Evolutionary conservation across 208 protist genomes (phyloP), one percentile per base, ranked within the genome.

Genomic region (Trypanosoma melophagium): DNA sequence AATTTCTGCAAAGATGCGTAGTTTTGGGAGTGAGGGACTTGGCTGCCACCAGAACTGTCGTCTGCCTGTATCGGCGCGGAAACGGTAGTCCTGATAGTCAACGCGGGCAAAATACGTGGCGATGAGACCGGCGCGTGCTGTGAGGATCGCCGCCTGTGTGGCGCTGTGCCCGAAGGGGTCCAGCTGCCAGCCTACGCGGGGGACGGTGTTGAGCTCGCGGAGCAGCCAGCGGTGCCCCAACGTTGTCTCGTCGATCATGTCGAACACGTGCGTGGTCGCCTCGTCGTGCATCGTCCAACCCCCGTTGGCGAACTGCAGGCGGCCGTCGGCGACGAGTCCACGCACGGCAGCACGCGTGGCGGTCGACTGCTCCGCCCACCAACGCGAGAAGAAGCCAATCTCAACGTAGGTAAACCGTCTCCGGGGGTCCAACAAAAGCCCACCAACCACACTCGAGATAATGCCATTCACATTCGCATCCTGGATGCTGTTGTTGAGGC

Each of bases 401-500:
- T 92, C 86, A 51, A 90, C 83, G 22, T 81, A 86, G n/a, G 77
- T 88, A 60, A 92, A 92, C 49, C 69, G 85, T 35, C 86, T 69
- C 47, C 82, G 53, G 12, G 77, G 71, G 60, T 89, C 77, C 21
- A 51, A 14, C 51, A 69, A 21, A 9, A 86, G 79, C 21, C 38
- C 42, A 0, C 41, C 49, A 62, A 84, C 61, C 8, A 83, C 78
- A 21, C 66, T 81, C 54, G 80, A 75, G 24, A 87, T 58, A 44
- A 89, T 81, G 47, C 55, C 65, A 49, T 84, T 75, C 17, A 86
- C 77, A 63, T 69, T 60, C 10, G 71, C 77, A 38, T 75, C 41
- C 44, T 80, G 71, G 56, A 87, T 87, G 7, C 53, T 81, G 58
- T 81, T 82, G 69, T 84, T 79, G 2, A 60, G 55, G 9, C 69